A percentile compares a stretch with the other conserved stretches of the same genome.
These are phyloP conservation scores for Aspergillus conjunctus DNA, from an alignment of 495 filamentous ascomycete genomes.

Conservation along the genomic window DNA sequence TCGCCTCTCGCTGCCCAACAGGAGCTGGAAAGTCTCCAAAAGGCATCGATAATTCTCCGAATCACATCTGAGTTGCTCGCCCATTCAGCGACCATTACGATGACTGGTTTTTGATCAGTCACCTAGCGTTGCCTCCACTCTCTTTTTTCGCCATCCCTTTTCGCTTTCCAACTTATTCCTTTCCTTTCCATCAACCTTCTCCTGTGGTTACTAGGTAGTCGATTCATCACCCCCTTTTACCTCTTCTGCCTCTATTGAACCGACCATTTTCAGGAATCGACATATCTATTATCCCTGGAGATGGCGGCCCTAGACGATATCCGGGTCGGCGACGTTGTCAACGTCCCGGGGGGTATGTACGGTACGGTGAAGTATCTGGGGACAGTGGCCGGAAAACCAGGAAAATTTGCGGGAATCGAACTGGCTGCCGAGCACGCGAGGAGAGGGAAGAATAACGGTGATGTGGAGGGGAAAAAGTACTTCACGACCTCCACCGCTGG, in stretches of 20 bases:
- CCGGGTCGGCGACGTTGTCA: slow-evolving; percentile 84
- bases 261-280: slow-evolving; percentile 9
- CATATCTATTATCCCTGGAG: slow-evolving; percentile 7
- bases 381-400: slow-evolving; percentile 82
- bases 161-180: slow-evolving; percentile 9
- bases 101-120: slow-evolving; percentile 27
- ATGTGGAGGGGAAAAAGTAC: slow-evolving; percentile 85
- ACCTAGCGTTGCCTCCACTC: slow-evolving; percentile 14
- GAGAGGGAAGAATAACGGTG: slow-evolving; percentile 92
- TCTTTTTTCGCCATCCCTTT: slow-evolving; percentile 17
- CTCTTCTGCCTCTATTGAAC: slow-evolving; percentile 5
- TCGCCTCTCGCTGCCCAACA: slow-evolving; percentile 24
- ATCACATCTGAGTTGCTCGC: slow-evolving; percentile 16
- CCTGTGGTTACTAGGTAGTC: not conserved
- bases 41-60: slow-evolving; percentile 21
- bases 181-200: slow-evolving; percentile 14
- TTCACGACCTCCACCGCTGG: slow-evolving; percentile 78
- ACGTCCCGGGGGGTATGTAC: slow-evolving; percentile 93
- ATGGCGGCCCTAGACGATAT: slow-evolving; percentile 57
- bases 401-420: slow-evolving; percentile 93
- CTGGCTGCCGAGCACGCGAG: slow-evolving; percentile 75
- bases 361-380: slow-evolving; percentile 90
- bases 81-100: slow-evolving; percentile 14
- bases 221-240: slow-evolving; percentile 11
- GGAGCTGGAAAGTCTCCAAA: slow-evolving; percentile 19